Evolutionary conservation across 192 early-diverging fungal species (phyloP), one percentile per base, ranked within the genome.

Genomic region (Dispira simplex): DNA sequence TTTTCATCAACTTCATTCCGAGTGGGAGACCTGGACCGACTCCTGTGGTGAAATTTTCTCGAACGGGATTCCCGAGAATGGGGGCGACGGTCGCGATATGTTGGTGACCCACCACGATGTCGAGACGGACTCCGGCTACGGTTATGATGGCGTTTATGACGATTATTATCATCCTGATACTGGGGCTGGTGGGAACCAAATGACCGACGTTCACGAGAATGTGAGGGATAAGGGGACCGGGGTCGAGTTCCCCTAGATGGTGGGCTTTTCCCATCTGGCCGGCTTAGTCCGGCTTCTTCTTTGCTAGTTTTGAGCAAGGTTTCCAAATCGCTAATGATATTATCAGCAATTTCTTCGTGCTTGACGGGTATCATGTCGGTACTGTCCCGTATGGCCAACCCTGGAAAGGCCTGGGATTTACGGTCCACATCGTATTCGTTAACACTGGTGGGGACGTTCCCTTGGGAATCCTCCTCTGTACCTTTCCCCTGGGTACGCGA

Each of bases 381-480:
- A 27, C 39, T 43, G 32, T 60, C 58, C 13, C 6, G 25, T 1
- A 60, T 16, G 11, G 85, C 84, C 46, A 98, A 71, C 0, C 91
- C 92, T 3, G 92, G 93, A 68, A 96, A 95, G 52, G 74, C 56
- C 27, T 71, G 59, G 3, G 80, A 70, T 53, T 86, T 87, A 8
- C 84, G 77, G 10, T 83, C 85, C 18, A 64, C 64, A 26, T 71
- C 69, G 16, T 70, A 65, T 46, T 70, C 62, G 58, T 57, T 72
- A 75, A 70, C 67, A 73, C 44, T 14, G 68, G 44, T 5, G 67
- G 44, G 32, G 58, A 43, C 46, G 47, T 59, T 39, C 52, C 47
- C 16, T 51, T 62, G 48, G 65, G 8, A 44, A 3, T 32, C 65
- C 4, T 49, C 65, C 47, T 39, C 58, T 0, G 6, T 66, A 3